These are phyloP conservation scores for Sclerotinia glacialis DNA, from an alignment of 2,329 filamentous ascomycete genomes.

Conservation along the genomic window DNA sequence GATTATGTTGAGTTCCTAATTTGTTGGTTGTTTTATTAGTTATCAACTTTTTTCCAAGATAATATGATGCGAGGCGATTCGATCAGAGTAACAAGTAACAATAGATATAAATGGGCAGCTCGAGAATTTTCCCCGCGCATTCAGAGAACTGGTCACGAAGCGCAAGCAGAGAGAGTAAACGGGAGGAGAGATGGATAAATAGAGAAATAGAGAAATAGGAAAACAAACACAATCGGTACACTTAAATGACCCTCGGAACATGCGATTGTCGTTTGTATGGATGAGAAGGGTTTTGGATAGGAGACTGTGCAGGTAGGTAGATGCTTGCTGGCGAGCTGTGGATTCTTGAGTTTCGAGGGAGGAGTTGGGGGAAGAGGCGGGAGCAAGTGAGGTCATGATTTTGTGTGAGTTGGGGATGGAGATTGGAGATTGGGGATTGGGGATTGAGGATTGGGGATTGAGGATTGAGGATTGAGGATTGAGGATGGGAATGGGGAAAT, in stretches of 20 bases:
- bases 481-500: not conserved
- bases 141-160: not conserved
- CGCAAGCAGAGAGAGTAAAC: not conserved
- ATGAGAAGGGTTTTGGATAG: constrained; percentile 78
- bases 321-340: constrained; percentile 47
- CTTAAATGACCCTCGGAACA: constrained; percentile 89
- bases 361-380: not conserved
- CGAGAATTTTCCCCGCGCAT: too few species aligned
- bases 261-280: constrained; percentile 75
- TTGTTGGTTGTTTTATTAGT: not conserved
- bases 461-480: not conserved
- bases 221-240: constrained; percentile 82
- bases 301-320: constrained; percentile 59
- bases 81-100: too few species aligned
- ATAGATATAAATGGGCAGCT: not conserved
- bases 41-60: too few species aligned
- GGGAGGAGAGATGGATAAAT: constrained; percentile 3
- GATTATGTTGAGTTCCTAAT: constrained; percentile 82
- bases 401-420: not conserved
- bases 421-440: not conserved
- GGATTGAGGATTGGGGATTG: not conserved
- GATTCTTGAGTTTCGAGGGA: not conserved
- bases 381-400: constrained; percentile 1
- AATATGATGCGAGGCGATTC: too few species aligned
- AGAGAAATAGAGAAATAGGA: constrained; percentile 11